A percentile compares a stretch with the other conserved stretches of the same genome.
Conservation (phyloP, 495 filamentous ascomycete genomes). For the Aspergillus carlsbadensis region DNA sequence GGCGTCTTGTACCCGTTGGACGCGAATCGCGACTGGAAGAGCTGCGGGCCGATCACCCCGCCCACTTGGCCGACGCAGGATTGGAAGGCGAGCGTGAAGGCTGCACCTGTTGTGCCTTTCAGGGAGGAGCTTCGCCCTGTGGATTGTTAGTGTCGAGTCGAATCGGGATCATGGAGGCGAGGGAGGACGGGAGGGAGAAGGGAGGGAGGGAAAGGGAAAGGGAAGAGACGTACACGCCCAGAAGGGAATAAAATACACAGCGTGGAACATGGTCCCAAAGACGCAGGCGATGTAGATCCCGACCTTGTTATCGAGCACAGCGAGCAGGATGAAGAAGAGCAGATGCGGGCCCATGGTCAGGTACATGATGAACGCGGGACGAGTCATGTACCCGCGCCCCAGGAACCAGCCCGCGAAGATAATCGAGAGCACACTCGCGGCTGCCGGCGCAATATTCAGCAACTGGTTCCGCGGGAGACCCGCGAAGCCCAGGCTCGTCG, state of each 20-base stretch:
- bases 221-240: conserved; percentile 25
- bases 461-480: conserved; percentile 31
- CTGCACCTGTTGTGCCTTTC: conserved; percentile 30
- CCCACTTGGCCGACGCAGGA: conserved; percentile 33
- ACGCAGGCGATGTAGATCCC: conserved; percentile 30
- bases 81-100: conserved; percentile 33
- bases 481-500: conserved; percentile 31
- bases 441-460: conserved; percentile 30
- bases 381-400: conserved; percentile 12
- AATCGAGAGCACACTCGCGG: conserved; percentile 21
- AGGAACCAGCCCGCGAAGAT: conserved; percentile 23
- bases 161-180: too few species aligned
- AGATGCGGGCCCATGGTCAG: conserved; percentile 23
- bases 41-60: conserved; percentile 32
- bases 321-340: conserved; percentile 28
- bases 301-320: conserved; percentile 13
- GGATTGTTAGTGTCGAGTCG: neutral
- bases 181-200: too few species aligned
- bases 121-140: conserved; percentile 28
- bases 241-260: conserved; percentile 30
- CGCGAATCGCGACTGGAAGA: conserved; percentile 30
- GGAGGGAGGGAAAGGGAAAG: neutral
- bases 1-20: conserved; percentile 29
- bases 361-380: conserved; percentile 12
- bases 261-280: conserved; percentile 23